Evolutionary conservation across 2,329 filamentous ascomycete species (phyloP).

Genomic region (Shiraia bambusicola): DNA sequence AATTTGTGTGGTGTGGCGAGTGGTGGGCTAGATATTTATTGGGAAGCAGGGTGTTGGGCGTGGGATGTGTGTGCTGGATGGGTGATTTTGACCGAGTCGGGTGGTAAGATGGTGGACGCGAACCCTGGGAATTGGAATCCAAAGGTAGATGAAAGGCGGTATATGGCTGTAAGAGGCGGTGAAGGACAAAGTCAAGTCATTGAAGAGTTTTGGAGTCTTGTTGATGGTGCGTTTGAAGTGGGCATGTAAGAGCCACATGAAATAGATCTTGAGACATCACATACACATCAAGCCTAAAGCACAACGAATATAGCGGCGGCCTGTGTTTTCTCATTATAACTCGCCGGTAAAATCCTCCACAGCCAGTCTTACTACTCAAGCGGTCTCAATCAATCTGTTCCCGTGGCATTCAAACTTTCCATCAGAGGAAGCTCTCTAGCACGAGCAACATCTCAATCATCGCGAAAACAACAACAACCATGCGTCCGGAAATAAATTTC

Average conservation of each 20-base stretch:
- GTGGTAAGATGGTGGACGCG: constrained; percentile 69
- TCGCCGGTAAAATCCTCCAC: constrained; percentile 27
- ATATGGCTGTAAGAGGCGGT: constrained; percentile 52
- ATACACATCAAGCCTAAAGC: constrained; percentile 1
- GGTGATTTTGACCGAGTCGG: constrained; percentile 74
- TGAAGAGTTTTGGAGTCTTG: constrained; percentile 52
- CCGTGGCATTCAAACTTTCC: constrained; percentile 19
- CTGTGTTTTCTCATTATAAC: constrained; percentile 29
- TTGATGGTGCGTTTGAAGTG: constrained; percentile 50
- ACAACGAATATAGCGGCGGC: constrained; percentile 27
- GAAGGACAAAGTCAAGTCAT: constrained; percentile 50
- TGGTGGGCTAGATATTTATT: constrained; percentile 72
- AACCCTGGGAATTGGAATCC: constrained; percentile 72
- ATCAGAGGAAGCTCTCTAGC: constrained; percentile 26
- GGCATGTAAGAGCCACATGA: constrained; percentile 22
- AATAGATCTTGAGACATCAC: constrained; percentile 6
- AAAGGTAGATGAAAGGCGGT: constrained; percentile 58
- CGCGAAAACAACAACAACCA: constrained; percentile 21
- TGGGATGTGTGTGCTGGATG: constrained; percentile 85
- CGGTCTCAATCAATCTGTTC: constrained; percentile 31
- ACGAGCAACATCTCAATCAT: constrained; percentile 21
- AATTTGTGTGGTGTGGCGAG: constrained; percentile 73
- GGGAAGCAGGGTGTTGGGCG: constrained; percentile 82
- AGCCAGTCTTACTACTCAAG: constrained; percentile 26
- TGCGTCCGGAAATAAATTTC: constrained; percentile 22